A percentile compares a stretch with the other conserved stretches of the same genome.
Evolutionary conservation across 2,329 filamentous ascomycete species (phyloP).

Genomic region (Rhinocladiella similis): DNA sequence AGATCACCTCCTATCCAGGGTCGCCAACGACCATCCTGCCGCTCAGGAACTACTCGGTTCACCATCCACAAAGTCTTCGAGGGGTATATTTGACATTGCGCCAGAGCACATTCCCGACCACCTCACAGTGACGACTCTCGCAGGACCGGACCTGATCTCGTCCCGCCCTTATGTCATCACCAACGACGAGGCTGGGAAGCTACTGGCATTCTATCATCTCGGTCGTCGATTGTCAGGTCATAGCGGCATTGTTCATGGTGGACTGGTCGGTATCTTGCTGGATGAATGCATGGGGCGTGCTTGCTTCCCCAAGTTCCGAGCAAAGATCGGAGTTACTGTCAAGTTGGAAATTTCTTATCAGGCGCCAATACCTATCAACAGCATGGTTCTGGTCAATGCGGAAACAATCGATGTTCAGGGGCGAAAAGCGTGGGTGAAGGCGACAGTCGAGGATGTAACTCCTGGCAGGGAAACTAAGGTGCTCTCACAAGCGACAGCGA

Average conservation of each 20-base stretch:
- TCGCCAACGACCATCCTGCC: too few relatives aligned
- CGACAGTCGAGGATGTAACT: constrained; percentile 30
- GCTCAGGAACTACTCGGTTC: too few relatives aligned
- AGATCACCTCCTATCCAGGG: too few relatives aligned
- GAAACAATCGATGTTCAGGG: constrained; percentile 37
- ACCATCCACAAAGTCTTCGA: too few relatives aligned
- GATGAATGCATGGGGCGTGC: constrained; percentile 41
- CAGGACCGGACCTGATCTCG: background rate
- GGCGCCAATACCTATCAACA: constrained; percentile 35
- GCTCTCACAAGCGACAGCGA: constrained; percentile 36
- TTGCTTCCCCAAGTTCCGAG: constrained; percentile 35
- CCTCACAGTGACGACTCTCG: background rate
- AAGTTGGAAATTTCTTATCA: constrained; percentile 40
- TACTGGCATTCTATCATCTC: constrained; percentile 32
- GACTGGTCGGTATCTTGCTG: constrained; percentile 36
- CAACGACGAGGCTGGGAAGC: background rate
- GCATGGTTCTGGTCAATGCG: constrained; percentile 36
- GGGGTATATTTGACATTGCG: background rate
- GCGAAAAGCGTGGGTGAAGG: constrained; percentile 41
- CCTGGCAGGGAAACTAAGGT: constrained; percentile 33
- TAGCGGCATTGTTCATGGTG: constrained; percentile 39
- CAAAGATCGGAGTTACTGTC: constrained; percentile 39
- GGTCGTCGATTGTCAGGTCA: constrained; percentile 38
- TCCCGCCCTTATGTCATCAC: background rate
- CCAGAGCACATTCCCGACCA: constrained; percentile 2